Percentiles rank a stretch among this genome's conserved stretches.
Conservation (phyloP, 2,329 filamentous ascomycete species). For the Trichoderma arundinaceum region DNA sequence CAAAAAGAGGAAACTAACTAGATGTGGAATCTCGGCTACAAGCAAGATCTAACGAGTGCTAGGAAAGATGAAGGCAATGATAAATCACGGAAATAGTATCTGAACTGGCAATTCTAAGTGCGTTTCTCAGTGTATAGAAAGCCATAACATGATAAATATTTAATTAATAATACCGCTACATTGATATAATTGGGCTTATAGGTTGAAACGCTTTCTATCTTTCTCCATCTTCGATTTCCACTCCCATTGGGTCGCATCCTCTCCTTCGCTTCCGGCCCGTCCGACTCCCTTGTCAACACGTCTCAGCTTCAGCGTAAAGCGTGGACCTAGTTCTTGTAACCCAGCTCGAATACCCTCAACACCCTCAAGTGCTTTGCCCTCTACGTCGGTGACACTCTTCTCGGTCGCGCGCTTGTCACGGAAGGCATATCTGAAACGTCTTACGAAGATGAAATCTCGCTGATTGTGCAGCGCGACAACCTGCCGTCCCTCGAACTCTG, state of each 20-base stretch:
- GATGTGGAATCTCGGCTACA: not conserved
- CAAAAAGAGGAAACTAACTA: slow-evolving; percentile 38
- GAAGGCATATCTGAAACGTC: slow-evolving; percentile 90
- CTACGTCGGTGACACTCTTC: slow-evolving; percentile 80
- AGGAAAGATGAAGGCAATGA: not conserved
- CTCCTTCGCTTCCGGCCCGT: slow-evolving; percentile 68
- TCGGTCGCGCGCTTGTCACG: slow-evolving; percentile 85
- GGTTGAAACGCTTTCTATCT: slow-evolving; percentile 87
- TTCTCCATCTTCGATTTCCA: slow-evolving; percentile 98
- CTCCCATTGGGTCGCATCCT: slow-evolving; percentile 86
- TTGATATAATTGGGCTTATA: slow-evolving; percentile 56
- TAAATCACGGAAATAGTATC: not conserved
- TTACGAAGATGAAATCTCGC: slow-evolving; percentile 93
- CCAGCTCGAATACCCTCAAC: slow-evolving; percentile 86
- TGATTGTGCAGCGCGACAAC: slow-evolving; percentile 94
- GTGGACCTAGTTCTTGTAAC: slow-evolving; percentile 85
- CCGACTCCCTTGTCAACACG: slow-evolving; percentile 89
- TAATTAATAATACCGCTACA: not conserved
- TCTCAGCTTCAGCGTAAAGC: slow-evolving; percentile 78
- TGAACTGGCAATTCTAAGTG: not conserved
- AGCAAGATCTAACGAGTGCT: not conserved
- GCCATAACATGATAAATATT: not conserved
- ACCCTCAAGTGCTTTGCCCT: slow-evolving; percentile 83
- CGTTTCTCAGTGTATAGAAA: not conserved
- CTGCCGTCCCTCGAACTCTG: slow-evolving; percentile 84